Conservation (phyloP, 148 eudicot species). For the Rhododendron vialii region DNA sequence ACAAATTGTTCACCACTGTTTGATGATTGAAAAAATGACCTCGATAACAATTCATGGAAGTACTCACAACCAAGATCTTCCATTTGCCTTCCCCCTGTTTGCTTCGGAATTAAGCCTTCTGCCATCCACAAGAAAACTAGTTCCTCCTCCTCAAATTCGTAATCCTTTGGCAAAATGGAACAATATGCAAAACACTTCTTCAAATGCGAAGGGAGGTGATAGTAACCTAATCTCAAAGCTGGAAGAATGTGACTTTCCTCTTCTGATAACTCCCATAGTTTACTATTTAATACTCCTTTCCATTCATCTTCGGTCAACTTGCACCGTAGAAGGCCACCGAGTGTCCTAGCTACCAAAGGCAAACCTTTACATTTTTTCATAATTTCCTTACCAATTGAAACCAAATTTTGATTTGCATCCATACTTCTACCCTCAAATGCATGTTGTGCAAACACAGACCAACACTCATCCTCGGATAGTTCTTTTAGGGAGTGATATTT, state of each 20-base stretch:
- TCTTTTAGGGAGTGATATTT: not conserved
- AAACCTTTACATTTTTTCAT: constrained; percentile 20
- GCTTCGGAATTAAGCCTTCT: constrained; percentile 14
- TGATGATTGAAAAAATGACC: constrained; percentile 29
- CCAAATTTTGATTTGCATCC: not conserved
- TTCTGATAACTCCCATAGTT: constrained; percentile 10
- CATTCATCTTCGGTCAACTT: constrained; percentile 11
- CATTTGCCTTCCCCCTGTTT: not conserved
- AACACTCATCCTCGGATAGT: constrained; percentile 12
- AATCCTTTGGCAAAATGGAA: constrained; percentile 22
- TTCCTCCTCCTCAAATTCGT: not conserved
- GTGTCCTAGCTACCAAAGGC: constrained; percentile 18
- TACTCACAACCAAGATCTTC: constrained; percentile 28
- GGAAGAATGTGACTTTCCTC: constrained; percentile 7
- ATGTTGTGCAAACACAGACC: constrained; percentile 16
- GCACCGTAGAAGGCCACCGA: constrained; percentile 10
- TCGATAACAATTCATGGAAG: constrained; percentile 25
- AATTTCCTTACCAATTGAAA: constrained; percentile 6
- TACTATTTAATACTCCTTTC: constrained; percentile 9
- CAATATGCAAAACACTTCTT: constrained; percentile 25
- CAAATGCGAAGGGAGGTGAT: constrained; percentile 20
- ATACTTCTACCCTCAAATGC: not conserved
- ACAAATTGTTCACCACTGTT: not conserved
- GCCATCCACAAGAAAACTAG: constrained; percentile 28
- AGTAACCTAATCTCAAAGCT: constrained; percentile 19